Conservation (phyloP, 441 rosid genomes). For the Pelargonium australe region DNA sequence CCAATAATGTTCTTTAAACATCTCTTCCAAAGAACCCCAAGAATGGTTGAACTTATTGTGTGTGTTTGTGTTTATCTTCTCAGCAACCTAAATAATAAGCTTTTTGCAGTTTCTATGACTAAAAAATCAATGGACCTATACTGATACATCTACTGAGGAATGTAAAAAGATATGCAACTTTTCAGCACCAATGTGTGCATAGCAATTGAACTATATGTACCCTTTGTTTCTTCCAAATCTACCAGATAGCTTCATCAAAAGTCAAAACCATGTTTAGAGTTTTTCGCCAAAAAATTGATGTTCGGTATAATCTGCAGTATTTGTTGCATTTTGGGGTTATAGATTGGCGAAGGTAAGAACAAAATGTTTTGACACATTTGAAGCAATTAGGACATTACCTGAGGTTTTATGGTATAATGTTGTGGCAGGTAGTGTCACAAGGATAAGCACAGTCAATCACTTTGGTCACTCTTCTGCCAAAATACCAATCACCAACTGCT, state of each 20-base stretch:
- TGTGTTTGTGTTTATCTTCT: not conserved
- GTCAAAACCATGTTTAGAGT: not conserved
- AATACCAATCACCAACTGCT: constrained; percentile 72
- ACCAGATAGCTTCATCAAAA: constrained; percentile 6
- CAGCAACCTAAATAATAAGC: constrained; percentile 3
- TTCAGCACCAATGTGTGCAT: not conserved
- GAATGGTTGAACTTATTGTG: not conserved
- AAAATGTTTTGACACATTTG: not conserved
- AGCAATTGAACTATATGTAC: not conserved
- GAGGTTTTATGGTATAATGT: constrained; percentile 43
- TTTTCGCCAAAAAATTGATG: not conserved
- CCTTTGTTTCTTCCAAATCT: not conserved
- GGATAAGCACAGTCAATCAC: constrained; percentile 59
- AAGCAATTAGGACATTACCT: constrained; percentile 20
- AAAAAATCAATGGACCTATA: not conserved
- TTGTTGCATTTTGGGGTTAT: constrained; percentile 8
- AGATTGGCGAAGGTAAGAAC: not conserved
- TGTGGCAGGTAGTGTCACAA: constrained; percentile 55
- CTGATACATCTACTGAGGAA: not conserved
- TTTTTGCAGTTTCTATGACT: not conserved
- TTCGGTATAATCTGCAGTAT: constrained; percentile 28
- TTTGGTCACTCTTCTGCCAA: constrained; percentile 37
- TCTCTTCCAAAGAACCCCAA: not conserved
- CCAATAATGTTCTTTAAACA: not conserved
- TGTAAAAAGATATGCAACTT: not conserved